Conservation (phyloP, 1,284 basidiomycete species). For the Apiotrichum brassicae region DNA sequence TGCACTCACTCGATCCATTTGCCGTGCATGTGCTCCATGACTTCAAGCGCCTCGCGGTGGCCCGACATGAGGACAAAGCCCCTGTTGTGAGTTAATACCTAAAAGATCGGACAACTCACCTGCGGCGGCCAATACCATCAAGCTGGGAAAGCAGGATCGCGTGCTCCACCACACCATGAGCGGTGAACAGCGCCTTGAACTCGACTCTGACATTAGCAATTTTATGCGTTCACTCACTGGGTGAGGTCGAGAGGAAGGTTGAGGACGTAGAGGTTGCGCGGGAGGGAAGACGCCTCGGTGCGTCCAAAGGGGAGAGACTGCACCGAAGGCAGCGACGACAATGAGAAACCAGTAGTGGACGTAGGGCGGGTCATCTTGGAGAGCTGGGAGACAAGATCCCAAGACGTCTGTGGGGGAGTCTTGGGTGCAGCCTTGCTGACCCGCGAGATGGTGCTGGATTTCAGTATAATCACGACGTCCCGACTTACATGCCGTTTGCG, state of each 20-base stretch:
- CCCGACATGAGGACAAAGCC: conserved; percentile 42
- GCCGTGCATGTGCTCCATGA: conserved; percentile 35
- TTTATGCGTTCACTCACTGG: conserved; percentile 22
- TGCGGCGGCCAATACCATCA: conserved; percentile 36
- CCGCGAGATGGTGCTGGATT: conserved; percentile 15
- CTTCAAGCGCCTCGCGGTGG: conserved; percentile 31
- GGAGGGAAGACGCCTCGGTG: conserved; percentile 17
- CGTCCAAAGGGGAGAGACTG: not conserved
- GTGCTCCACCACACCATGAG: conserved; percentile 38
- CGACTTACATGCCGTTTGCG: conserved; percentile 31
- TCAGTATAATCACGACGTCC: not conserved
- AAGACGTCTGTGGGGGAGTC: conserved; percentile 11
- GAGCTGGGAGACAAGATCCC: conserved; percentile 12
- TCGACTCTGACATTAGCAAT: conserved; percentile 22
- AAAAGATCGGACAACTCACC: conserved; percentile 18
- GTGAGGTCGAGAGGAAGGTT: conserved; percentile 38
- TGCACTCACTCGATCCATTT: conserved; percentile 31
- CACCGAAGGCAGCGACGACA: conserved; percentile 1
- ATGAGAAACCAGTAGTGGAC: not conserved
- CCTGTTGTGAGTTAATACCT: conserved; percentile 9
- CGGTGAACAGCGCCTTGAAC: conserved; percentile 32
- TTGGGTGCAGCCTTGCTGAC: not conserved
- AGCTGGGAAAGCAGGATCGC: conserved; percentile 40
- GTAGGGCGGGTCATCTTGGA: not conserved
- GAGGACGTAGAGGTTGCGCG: conserved; percentile 41